Evolutionary conservation across 2,329 filamentous ascomycete species (phyloP).

Genomic region (Verticillium nonalfalfae): DNA sequence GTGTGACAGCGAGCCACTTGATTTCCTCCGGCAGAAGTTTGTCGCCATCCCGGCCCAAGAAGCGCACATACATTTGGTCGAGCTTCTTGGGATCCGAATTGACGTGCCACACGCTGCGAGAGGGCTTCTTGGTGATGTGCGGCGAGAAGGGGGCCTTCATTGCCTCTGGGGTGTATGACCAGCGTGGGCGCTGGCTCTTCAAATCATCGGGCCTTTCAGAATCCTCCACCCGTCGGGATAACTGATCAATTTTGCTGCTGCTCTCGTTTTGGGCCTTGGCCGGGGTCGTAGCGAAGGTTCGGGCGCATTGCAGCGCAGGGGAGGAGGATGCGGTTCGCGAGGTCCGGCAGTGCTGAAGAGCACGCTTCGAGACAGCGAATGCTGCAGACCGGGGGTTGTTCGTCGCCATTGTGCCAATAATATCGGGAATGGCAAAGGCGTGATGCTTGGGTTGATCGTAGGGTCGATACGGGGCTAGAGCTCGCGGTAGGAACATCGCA

Average conservation of each 20-base stretch:
- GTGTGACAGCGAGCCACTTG: slow-evolving; percentile 95
- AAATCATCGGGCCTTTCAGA: slow-evolving; percentile 5
- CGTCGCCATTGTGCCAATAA: slow-evolving; percentile 6
- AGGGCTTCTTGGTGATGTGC: slow-evolving; percentile 48
- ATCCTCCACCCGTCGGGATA: slow-evolving; percentile 6
- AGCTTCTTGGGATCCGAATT: slow-evolving; percentile 71
- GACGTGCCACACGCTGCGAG: slow-evolving; percentile 53
- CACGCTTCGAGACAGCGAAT: slow-evolving; percentile 9
- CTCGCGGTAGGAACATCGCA: neutral
- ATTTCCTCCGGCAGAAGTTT: slow-evolving; percentile 78
- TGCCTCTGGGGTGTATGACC: slow-evolving; percentile 61
- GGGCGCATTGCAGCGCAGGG: slow-evolving; percentile 5
- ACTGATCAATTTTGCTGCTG: slow-evolving; percentile 4
- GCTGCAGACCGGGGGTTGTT: slow-evolving; percentile 9
- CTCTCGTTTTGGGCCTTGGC: neutral
- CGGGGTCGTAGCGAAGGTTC: slow-evolving; percentile 7
- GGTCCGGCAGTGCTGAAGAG: slow-evolving; percentile 9
- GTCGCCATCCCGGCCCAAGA: slow-evolving; percentile 69
- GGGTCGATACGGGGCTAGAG: neutral
- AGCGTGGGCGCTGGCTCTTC: slow-evolving; percentile 43
- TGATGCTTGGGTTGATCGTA: neutral
- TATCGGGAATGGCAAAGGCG: neutral
- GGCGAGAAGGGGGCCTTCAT: slow-evolving; percentile 66
- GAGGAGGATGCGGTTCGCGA: slow-evolving; percentile 1
- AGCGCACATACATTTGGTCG: slow-evolving; percentile 68